Evolutionary conservation across 768 basidiomycete genomes (phyloP), one percentile per base, ranked within the genome.

Genomic region (Hypholoma sublateritium): DNA sequence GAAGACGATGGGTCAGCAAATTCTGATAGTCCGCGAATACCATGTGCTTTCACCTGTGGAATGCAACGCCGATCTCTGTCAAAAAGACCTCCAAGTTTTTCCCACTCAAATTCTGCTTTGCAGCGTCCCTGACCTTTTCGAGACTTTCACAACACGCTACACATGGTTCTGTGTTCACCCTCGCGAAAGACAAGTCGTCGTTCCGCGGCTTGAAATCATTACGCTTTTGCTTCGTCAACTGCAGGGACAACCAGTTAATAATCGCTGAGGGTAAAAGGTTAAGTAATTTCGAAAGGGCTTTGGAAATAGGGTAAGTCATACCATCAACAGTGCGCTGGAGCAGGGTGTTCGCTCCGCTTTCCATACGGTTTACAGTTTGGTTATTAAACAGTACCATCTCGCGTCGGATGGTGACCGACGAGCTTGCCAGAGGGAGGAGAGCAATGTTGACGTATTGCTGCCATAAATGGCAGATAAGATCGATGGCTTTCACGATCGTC

Each of bases 171-270:
- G 97, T 98, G 67, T 93, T 97, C 24, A 93, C 93, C 19, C 94
- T 78, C 3, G 94, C 93, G 70, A 98, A 98, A 0, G 95, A 95
- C 21, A 95, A 72, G 63, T 98, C 96, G 66, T 99, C 97, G 63
- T 98, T 95, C 36, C 89, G 85, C 11, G 97, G 97, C 71, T 96
- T 97, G 76, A 97, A 99, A 69, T 99, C 97, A 49, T 85, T 90
- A 65, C 88, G 90, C 77, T 98, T 98, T 70, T 99, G 97, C 70
- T 94, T 95, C 7, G 85, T 80, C 36, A 99, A 83, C 59, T 91
- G 88, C 3, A 78, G 59, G 1, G 84, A 78, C 6, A 98, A 74
- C 87, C 91, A 95, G 17, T 82, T 70, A 46, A 94, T 70, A 57
- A 93, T 82, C 0, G 79, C 92, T 95, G 59, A 0, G 59, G 4